Evolutionary conservation across 163 green algal species (phyloP).

Genomic region (Scenedesmus sp.): DNA sequence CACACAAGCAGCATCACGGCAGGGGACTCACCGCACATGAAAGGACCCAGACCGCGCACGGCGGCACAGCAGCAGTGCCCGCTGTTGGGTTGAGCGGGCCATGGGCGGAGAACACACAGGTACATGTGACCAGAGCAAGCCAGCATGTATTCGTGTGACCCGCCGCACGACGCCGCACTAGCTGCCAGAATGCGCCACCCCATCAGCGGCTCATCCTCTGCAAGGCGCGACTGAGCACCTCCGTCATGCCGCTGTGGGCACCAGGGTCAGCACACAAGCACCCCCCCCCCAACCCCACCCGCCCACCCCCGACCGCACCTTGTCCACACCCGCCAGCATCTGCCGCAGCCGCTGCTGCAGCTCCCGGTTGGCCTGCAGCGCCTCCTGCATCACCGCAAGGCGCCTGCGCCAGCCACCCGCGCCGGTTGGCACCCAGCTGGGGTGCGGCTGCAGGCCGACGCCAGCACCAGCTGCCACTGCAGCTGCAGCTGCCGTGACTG

Average conservation of each 20-base stretch:
- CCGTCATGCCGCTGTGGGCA: background rate
- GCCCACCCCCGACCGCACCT: conserved; percentile 3
- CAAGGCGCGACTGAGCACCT: background rate
- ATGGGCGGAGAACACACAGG: background rate
- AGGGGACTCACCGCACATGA: no score
- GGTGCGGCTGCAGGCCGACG: background rate
- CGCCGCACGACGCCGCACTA: no score
- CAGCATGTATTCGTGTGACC: no score
- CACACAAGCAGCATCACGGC: no score
- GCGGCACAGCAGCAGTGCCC: no score
- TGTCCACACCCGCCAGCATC: conserved; percentile 30
- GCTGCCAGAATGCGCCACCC: no score
- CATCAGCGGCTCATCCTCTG: background rate
- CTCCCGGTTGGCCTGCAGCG: conserved; percentile 14
- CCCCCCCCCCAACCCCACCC: no score
- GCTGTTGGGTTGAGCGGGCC: no score
- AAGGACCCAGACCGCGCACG: no score
- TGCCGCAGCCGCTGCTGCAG: conserved; percentile 34
- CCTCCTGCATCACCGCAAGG: background rate
- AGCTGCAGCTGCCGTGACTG: background rate
- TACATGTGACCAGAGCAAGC: no score
- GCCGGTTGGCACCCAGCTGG: background rate
- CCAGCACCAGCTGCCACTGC: background rate
- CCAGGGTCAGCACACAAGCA: background rate
- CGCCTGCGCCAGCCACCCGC: background rate